These are phyloP conservation scores for Metschnikowia sp. DNA, from an alignment of 805 yeast species.

Conservation along the genomic window DNA sequence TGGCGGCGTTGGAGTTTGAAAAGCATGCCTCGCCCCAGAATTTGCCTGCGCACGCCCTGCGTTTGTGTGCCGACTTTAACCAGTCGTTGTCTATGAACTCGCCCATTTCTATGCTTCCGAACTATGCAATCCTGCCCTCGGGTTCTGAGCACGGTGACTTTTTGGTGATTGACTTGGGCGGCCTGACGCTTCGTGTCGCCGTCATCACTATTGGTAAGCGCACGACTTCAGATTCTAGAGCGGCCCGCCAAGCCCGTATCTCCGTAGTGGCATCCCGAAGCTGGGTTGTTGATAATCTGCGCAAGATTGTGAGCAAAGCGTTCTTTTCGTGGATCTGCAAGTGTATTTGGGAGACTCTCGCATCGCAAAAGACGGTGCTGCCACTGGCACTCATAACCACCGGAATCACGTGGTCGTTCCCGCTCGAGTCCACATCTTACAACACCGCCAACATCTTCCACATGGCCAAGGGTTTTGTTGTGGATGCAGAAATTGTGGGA, in stretches of 20 bases:
- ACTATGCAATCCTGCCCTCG: slow-evolving; percentile 34
- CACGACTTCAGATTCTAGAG: background rate
- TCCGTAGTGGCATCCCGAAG: slow-evolving; percentile 28
- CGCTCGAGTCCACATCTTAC: slow-evolving; percentile 40
- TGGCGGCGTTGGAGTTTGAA: slow-evolving; percentile 10
- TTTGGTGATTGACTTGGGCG: slow-evolving; percentile 55
- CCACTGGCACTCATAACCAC: slow-evolving; percentile 24
- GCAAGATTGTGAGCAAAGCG: slow-evolving; percentile 35
- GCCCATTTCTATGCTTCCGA: slow-evolving; percentile 38
- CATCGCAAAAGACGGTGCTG: slow-evolving; percentile 17
- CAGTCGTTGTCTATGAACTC: slow-evolving; percentile 27
- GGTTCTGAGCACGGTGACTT: slow-evolving; percentile 37
- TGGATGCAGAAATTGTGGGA: slow-evolving; percentile 41
- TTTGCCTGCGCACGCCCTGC: slow-evolving; percentile 19
- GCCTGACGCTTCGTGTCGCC: slow-evolving; percentile 49
- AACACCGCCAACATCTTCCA: slow-evolving; percentile 45
- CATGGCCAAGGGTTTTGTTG: slow-evolving; percentile 60
- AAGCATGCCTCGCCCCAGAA: slow-evolving; percentile 1
- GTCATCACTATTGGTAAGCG: slow-evolving; percentile 29
- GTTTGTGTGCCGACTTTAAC: slow-evolving; percentile 24
- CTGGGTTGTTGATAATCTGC: slow-evolving; percentile 38
- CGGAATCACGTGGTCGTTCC: slow-evolving; percentile 60
- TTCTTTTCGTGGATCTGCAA: slow-evolving; percentile 39
- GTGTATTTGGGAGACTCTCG: slow-evolving; percentile 29
- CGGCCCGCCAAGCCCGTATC: slow-evolving; percentile 21